Base-by-base conservation (phyloP, 257 asterid genomes). In the Anisodus tanguticus region DNA sequence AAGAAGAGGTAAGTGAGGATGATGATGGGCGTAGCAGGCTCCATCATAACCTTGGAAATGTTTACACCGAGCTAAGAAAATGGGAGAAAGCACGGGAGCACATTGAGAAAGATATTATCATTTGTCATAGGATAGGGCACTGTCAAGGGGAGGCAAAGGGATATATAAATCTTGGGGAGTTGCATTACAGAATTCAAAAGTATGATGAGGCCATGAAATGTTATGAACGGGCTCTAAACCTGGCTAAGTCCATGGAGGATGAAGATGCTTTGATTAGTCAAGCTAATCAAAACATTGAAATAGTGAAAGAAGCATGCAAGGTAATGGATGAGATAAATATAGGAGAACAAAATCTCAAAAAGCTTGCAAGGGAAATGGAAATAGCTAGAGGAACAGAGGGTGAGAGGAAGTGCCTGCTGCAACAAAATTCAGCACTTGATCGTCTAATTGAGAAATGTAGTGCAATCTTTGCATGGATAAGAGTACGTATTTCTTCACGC, bases 71-170 rank as follows among this genome's bases (percentile, higher is more conserved):
- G 87, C 87, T 95, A 79, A 93, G 98, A 92, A 87, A 86, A 81
- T 95, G 98, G 99, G 89, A 86, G 55, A 88, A 85, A 58, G 99
- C 98, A 59, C 82, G 72, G 39, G 89, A 90, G 51, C 98, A 95
- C 87, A 93, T 95, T 76, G 88, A 84, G 85, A 91, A 93, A 86
- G 98, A 97, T 86, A 90, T 97, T 81, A 15, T 68, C 69, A 95
- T 97, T 81, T 97, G 99, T 84, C 87, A 87, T 81, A 87, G 72
- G 80, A 97, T 97, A 80, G 91, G 93, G 62, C 99, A 95, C 80
- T 54, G 88, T 84, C 98, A 95, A 91, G 99, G 99, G 85, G 98
- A 97, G 89, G 98, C 99, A 19, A 95, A 97, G 86, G 99, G 99
- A 79, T 95, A 88, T 85, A 83, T 97, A 69, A 97, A 93, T 87